Evolutionary conservation across 495 filamentous ascomycete genomes (phyloP).

Genomic region (Hypoxylon lenormandii): DNA sequence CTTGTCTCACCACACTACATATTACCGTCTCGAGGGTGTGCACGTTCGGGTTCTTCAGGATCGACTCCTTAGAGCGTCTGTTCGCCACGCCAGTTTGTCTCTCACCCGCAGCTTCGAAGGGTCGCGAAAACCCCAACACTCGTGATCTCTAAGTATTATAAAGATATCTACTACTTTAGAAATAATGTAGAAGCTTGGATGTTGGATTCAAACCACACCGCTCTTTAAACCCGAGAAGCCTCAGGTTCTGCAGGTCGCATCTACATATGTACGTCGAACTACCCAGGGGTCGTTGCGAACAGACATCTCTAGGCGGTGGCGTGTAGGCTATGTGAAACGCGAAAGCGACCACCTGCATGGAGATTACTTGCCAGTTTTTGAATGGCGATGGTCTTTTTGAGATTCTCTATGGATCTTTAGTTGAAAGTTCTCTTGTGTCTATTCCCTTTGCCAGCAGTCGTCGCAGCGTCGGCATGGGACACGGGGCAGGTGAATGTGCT

Average conservation of each 20-base stretch:
- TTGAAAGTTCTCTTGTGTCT: conserved; percentile 12
- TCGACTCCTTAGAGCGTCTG: conserved; percentile 30
- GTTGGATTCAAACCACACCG: conserved; percentile 28
- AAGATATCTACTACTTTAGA: background rate
- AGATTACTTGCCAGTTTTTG: conserved; percentile 16
- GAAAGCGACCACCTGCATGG: conserved; percentile 35
- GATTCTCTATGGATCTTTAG: conserved; percentile 20
- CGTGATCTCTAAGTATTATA: background rate
- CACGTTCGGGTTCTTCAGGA: conserved; percentile 21
- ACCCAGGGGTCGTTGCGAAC: conserved; percentile 39
- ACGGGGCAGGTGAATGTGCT: conserved; percentile 20
- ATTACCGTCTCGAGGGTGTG: conserved; percentile 31
- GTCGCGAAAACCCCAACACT: conserved; percentile 5
- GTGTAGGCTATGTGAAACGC: conserved; percentile 41
- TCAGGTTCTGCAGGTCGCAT: conserved; percentile 33
- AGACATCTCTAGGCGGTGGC: conserved; percentile 42
- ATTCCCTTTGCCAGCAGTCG: conserved; percentile 1
- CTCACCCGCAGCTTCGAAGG: conserved; percentile 17
- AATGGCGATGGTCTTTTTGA: conserved; percentile 20
- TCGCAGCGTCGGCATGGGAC: background rate
- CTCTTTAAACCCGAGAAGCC: conserved; percentile 14
- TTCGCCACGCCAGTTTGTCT: conserved; percentile 21
- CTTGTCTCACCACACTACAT: conserved; percentile 24
- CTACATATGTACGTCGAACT: conserved; percentile 32
- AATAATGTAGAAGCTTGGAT: conserved; percentile 10